A percentile compares a stretch with the other conserved stretches of the same genome.
Conservation (phyloP, 805 yeast genomes). For the Schwanniomyces yamadae region DNA sequence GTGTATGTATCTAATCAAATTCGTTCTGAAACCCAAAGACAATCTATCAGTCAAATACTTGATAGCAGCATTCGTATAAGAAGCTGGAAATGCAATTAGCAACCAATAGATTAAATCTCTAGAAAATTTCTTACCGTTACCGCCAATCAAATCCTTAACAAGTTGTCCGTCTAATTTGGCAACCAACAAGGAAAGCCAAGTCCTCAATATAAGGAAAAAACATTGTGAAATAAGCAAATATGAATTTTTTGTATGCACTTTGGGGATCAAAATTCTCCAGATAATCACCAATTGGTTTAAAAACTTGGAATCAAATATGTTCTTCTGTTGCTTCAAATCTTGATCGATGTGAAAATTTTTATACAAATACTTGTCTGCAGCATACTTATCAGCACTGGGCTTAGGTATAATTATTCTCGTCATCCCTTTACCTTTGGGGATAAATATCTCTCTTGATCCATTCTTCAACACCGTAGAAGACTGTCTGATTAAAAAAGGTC, state of each 20-base stretch:
- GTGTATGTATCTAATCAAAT: conserved; percentile 80
- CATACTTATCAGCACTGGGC: conserved; percentile 49
- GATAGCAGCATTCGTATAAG: conserved; percentile 88
- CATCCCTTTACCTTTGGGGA: conserved; percentile 43
- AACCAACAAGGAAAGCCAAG: conserved; percentile 82
- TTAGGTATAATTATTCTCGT: conserved; percentile 46
- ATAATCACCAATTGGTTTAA: conserved; percentile 70
- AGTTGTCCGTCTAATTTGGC: conserved; percentile 92
- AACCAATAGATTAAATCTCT: conserved; percentile 86
- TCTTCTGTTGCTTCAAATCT: conserved; percentile 26
- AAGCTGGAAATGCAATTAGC: conserved; percentile 86
- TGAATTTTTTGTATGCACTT: conserved; percentile 63
- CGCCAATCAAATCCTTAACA: conserved; percentile 83
- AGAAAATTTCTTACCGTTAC: conserved; percentile 69
- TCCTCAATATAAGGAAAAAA: conserved; percentile 71
- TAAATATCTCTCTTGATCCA: conserved; percentile 47
- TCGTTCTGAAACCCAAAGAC: conserved; percentile 81
- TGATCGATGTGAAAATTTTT: conserved; percentile 44
- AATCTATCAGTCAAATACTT: conserved; percentile 74
- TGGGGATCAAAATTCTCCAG: conserved; percentile 82
- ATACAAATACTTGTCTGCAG: conserved; percentile 54
- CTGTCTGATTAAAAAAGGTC: conserved; percentile 41
- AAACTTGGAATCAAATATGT: conserved; percentile 57
- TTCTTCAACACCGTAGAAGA: conserved; percentile 42
- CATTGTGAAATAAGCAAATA: conserved; percentile 68